Conservation (phyloP, 805 yeast genomes). For the Ogataea saltuana region DNA sequence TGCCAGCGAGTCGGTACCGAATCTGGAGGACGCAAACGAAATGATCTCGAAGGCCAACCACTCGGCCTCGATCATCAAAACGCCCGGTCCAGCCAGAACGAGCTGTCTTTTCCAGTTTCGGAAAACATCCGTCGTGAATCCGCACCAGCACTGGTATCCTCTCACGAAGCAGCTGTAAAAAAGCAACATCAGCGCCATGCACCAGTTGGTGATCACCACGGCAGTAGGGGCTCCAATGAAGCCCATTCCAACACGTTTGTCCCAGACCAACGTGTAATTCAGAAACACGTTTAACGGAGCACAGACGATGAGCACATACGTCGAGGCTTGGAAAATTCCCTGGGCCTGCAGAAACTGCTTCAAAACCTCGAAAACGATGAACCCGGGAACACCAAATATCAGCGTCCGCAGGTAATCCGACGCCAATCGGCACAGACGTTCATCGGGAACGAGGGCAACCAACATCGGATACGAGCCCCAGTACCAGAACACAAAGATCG, state of each 20-base stretch:
- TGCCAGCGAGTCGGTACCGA: slow-evolving; percentile 54
- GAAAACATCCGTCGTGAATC: slow-evolving; percentile 44
- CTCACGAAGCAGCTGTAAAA: slow-evolving; percentile 44
- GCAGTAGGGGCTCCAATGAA: slow-evolving; percentile 62
- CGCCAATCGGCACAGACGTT: slow-evolving; percentile 46
- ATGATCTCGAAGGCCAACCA: slow-evolving; percentile 59
- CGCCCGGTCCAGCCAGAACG: slow-evolving; percentile 53
- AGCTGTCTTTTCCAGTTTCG: slow-evolving; percentile 47
- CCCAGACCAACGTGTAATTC: slow-evolving; percentile 49
- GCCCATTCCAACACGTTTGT: slow-evolving; percentile 47
- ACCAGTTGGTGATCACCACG: slow-evolving; percentile 56
- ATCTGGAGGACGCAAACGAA: slow-evolving; percentile 53
- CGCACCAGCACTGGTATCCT: slow-evolving; percentile 54
- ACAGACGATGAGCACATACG: slow-evolving; percentile 51
- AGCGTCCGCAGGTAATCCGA: slow-evolving; percentile 48
- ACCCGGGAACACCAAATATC: slow-evolving; percentile 57
- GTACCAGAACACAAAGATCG: slow-evolving; percentile 41
- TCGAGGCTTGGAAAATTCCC: slow-evolving; percentile 57
- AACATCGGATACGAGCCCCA: slow-evolving; percentile 39
- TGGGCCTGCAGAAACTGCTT: slow-evolving; percentile 59
- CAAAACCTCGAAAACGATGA: slow-evolving; percentile 55
- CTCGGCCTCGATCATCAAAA: slow-evolving; percentile 60
- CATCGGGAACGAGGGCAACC: slow-evolving; percentile 44
- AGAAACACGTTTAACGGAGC: slow-evolving; percentile 54
- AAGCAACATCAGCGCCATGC: slow-evolving; percentile 50